Percentiles rank a stretch among this genome's conserved stretches.
phyloP scores from a whole-genome alignment of 805 yeast genomes.

The Hermanozyma aechmeae region DNA sequence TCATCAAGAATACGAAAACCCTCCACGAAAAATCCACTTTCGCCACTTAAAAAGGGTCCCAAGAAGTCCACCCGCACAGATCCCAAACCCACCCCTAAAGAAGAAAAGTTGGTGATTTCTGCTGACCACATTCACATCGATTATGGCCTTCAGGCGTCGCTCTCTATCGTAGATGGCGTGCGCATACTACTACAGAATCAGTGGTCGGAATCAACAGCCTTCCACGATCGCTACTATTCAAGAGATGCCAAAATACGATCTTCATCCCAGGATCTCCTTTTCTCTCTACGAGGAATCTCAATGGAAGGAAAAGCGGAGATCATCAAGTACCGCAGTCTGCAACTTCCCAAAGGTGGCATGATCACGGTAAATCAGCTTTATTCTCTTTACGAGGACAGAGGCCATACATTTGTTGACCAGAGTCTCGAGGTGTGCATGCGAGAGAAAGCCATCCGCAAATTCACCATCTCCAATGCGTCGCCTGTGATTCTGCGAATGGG shows the following conservation, averaged over 20 bases:
- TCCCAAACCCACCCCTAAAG: too few relatives aligned
- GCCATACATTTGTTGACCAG: conserved; percentile 42
- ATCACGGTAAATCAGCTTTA: conserved; percentile 40
- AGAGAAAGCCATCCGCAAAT: conserved; percentile 27
- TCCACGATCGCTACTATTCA: conserved; percentile 16
- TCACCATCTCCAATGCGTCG: conserved; percentile 34
- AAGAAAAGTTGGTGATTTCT: conserved; percentile 10
- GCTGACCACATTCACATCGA: conserved; percentile 33
- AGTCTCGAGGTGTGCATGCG: conserved; percentile 28
- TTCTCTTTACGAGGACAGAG: conserved; percentile 34
- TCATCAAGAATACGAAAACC: conserved; percentile 20
- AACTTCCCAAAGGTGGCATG: conserved; percentile 27
- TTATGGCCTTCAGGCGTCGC: conserved; percentile 21
- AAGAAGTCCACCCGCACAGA: too few relatives aligned
- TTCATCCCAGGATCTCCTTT: conserved; percentile 18
- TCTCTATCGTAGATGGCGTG: conserved; percentile 23
- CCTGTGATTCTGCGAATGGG: conserved; percentile 35
- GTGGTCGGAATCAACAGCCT: conserved; percentile 27
- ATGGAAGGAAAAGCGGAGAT: conserved; percentile 27
- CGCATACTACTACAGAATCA: conserved; percentile 23
- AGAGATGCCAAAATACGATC: conserved; percentile 6
- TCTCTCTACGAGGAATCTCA: conserved; percentile 24
- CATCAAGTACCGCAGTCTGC: conserved; percentile 20
- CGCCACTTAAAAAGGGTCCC: conserved; percentile 16
- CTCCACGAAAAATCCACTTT: conserved; percentile 14